Conservation (phyloP, 75 land plant species). For the Gnetum montanum region DNA sequence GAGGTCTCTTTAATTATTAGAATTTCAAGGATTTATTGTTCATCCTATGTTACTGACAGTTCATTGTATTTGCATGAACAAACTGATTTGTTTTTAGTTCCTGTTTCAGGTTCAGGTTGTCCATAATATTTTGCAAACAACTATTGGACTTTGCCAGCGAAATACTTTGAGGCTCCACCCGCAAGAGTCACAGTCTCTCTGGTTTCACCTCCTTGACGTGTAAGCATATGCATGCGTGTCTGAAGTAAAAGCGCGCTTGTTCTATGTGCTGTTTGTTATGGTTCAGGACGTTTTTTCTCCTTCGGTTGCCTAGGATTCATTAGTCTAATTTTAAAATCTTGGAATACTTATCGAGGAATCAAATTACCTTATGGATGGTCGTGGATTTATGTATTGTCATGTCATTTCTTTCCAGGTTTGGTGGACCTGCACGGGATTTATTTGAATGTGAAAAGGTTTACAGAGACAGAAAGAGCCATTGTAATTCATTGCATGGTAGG, state of each 20-base stretch:
- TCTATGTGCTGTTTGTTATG: neutral
- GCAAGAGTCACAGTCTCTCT: slow-evolving; percentile 72
- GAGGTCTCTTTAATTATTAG: too few species aligned
- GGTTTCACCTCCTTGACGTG: slow-evolving; percentile 90
- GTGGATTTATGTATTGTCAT: too few species aligned
- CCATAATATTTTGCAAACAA: slow-evolving; percentile 39
- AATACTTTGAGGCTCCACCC: slow-evolving; percentile 78
- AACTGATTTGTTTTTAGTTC: neutral
- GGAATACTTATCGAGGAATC: too few species aligned
- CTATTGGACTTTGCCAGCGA: slow-evolving; percentile 77
- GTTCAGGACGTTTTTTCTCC: too few species aligned
- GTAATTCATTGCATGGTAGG: neutral
- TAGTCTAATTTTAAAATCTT: too few species aligned
- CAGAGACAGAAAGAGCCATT: slow-evolving; percentile 2
- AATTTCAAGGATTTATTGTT: too few species aligned
- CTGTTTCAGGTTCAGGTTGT: slow-evolving; percentile 45
- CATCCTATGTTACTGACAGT: too few species aligned
- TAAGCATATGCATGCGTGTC: slow-evolving; percentile 26
- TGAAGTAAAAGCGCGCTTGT: neutral
- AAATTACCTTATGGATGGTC: too few species aligned
- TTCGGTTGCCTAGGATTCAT: too few species aligned
- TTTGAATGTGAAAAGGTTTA: slow-evolving; percentile 7
- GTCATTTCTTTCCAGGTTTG: slow-evolving; percentile 54
- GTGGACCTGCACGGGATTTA: slow-evolving; percentile 42
- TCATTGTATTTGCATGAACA: neutral